phyloP scores from a whole-genome alignment of 2,329 filamentous ascomycete genomes.

The Penicillium sp. region DNA sequence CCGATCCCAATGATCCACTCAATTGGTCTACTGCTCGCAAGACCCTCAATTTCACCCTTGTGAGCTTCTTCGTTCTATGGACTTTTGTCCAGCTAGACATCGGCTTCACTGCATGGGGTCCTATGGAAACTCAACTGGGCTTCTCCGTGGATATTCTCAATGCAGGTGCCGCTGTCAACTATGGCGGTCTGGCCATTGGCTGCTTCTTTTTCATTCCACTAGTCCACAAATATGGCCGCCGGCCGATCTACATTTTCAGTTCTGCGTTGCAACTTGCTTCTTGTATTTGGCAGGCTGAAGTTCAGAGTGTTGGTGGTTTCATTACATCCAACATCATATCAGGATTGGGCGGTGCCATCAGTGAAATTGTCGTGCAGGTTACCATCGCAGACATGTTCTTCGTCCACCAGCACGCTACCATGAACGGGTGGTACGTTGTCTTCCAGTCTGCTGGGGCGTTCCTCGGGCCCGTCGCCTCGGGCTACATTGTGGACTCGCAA shows the following conservation, averaged over 20 bases:
- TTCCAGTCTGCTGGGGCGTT: constrained; percentile 32
- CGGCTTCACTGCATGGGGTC: constrained; percentile 44
- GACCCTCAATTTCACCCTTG: constrained; percentile 24
- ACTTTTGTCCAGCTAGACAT: constrained; percentile 38
- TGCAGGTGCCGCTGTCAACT: constrained; percentile 45
- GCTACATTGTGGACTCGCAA: constrained; percentile 37
- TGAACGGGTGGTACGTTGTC: constrained; percentile 50
- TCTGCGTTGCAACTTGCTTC: constrained; percentile 37
- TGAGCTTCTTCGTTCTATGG: constrained; percentile 28
- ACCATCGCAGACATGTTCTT: constrained; percentile 51
- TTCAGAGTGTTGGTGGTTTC: constrained; percentile 42
- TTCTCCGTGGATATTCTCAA: constrained; percentile 44
- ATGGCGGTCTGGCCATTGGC: constrained; percentile 44
- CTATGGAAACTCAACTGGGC: constrained; percentile 43
- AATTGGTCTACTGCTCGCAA: constrained; percentile 27
- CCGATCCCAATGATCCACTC: constrained; percentile 28
- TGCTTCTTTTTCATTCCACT: constrained; percentile 48
- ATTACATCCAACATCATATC: constrained; percentile 44
- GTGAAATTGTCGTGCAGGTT: constrained; percentile 47
- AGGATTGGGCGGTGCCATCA: constrained; percentile 46
- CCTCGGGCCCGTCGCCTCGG: constrained; percentile 35
- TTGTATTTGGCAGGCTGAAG: constrained; percentile 46
- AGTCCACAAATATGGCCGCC: constrained; percentile 48
- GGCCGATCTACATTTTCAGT: constrained; percentile 48
- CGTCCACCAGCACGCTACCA: constrained; percentile 46